A percentile compares a stretch with the other conserved stretches of the same genome.
These are phyloP conservation scores for Xylariales sp. DNA, from an alignment of 2,329 filamentous ascomycete species.

Conservation along the genomic window DNA sequence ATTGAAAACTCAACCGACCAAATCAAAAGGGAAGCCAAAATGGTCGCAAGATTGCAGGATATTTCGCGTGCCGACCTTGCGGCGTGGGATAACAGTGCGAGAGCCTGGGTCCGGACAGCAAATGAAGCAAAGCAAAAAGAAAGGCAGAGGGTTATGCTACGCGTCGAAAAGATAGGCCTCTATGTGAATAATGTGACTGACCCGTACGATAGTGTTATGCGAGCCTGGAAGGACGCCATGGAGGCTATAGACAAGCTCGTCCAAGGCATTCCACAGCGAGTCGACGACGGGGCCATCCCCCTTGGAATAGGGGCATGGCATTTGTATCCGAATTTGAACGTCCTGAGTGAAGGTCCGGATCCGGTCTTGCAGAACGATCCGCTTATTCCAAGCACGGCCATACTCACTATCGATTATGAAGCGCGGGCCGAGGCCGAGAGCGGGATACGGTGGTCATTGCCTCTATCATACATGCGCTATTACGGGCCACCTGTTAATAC, in stretches of 20 bases:
- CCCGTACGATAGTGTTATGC: background rate
- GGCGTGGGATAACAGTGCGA: slow-evolving; percentile 15
- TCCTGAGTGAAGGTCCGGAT: background rate
- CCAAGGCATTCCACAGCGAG: slow-evolving; percentile 4
- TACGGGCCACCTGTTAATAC: too few species aligned
- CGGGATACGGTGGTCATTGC: too few species aligned
- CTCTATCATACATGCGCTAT: too few species aligned
- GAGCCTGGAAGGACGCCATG: slow-evolving; percentile 16
- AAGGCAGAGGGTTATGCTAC: slow-evolving; percentile 18
- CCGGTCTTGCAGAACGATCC: too few species aligned
- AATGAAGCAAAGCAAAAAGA: slow-evolving; percentile 12
- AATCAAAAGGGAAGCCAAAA: too few species aligned
- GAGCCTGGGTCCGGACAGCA: slow-evolving; percentile 17
- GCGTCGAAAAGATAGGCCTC: slow-evolving; percentile 15
- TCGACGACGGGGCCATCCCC: background rate
- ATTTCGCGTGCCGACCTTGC: slow-evolving; percentile 1
- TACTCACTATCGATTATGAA: too few species aligned
- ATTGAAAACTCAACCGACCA: too few species aligned
- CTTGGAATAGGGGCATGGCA: slow-evolving; percentile 26
- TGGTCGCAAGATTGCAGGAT: too few species aligned
- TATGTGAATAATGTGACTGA: background rate
- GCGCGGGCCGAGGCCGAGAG: too few species aligned
- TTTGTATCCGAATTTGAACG: slow-evolving; percentile 23
- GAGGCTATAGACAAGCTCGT: slow-evolving; percentile 9
- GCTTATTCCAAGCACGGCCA: too few species aligned